Conservation (phyloP, 164 flowering plant genomes). For the Magnolia sinica region DNA sequence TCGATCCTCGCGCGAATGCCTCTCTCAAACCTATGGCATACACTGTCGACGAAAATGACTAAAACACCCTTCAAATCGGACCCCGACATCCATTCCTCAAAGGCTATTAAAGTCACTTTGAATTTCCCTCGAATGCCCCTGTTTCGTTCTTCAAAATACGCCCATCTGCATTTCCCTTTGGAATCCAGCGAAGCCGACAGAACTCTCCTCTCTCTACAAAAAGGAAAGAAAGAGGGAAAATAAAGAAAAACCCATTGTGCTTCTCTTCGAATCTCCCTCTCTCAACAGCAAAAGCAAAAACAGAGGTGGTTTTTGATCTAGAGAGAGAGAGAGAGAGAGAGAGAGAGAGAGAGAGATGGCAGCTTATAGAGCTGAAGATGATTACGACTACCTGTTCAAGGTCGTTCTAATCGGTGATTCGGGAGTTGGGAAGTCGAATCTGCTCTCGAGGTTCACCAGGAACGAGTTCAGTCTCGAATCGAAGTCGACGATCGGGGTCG, state of each 20-base stretch:
- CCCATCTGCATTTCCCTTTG: background rate
- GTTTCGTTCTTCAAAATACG: background rate
- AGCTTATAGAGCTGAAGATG: conserved; percentile 63
- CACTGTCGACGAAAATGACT: background rate
- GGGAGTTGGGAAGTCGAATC: conserved; percentile 64
- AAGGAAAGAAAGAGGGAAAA: background rate
- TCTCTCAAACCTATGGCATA: no score
- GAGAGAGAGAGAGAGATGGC: conserved; percentile 31
- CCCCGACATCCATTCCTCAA: background rate
- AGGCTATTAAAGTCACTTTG: conserved; percentile 6
- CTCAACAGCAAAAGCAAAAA: background rate
- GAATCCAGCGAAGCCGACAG: conserved; percentile 13
- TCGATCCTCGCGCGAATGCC: no score
- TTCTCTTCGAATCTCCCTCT: conserved; percentile 3
- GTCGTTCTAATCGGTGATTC: conserved; percentile 66
- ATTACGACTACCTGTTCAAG: conserved; percentile 68
- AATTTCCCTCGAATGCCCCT: background rate
- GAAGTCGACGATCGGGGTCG: conserved; percentile 69
- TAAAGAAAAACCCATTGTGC: background rate
- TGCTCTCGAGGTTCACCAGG: conserved; percentile 60
- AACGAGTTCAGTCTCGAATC: conserved; percentile 74
- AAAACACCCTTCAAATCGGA: background rate
- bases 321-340: background rate
- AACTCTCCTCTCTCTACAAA: background rate
- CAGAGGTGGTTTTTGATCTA: background rate